These are phyloP conservation scores for Oryza meyeriana DNA, from an alignment of 176 grass and related monocot species.

Conservation along the genomic window DNA sequence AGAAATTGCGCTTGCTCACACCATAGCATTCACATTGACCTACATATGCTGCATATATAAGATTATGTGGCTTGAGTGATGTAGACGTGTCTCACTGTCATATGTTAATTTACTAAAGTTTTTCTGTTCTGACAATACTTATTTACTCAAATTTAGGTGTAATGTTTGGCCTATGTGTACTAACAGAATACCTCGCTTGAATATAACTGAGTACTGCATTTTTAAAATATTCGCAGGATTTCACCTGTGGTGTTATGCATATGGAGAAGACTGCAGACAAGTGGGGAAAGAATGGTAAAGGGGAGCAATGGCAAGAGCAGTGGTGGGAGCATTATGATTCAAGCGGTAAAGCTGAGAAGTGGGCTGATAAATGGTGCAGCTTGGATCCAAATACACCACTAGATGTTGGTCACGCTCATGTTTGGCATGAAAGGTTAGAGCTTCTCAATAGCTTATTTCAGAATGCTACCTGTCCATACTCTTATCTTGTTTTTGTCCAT, in stretches of 20 bases:
- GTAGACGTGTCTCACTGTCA: background rate
- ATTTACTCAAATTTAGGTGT: background rate
- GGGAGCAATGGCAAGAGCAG: slow-evolving; percentile 93
- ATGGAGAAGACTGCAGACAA: slow-evolving; percentile 99
- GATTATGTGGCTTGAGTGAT: background rate
- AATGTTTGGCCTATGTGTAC: background rate
- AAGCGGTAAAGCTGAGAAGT: slow-evolving; percentile 74
- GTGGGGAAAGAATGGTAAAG: slow-evolving; percentile 88
- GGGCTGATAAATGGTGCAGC: slow-evolving; percentile 96
- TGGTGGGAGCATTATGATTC: slow-evolving; percentile 95
- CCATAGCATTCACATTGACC: background rate
- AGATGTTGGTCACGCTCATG: slow-evolving; percentile 94
- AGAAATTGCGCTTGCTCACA: background rate
- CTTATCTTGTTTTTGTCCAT: background rate
- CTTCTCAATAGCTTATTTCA: background rate
- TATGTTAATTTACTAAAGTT: background rate
- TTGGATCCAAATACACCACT: slow-evolving; percentile 81
- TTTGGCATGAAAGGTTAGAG: slow-evolving; percentile 98
- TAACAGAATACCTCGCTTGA: background rate
- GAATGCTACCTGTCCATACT: background rate
- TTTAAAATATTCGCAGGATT: slow-evolving; percentile 50
- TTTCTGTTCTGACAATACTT: background rate
- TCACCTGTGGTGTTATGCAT: slow-evolving; percentile 55
- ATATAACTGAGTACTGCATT: slow-evolving; percentile 23
- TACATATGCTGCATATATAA: background rate